Percentiles rank a stretch among this genome's conserved stretches.
Conservation (phyloP, 208 protist species). For the Leishmania gerbilli region DNA sequence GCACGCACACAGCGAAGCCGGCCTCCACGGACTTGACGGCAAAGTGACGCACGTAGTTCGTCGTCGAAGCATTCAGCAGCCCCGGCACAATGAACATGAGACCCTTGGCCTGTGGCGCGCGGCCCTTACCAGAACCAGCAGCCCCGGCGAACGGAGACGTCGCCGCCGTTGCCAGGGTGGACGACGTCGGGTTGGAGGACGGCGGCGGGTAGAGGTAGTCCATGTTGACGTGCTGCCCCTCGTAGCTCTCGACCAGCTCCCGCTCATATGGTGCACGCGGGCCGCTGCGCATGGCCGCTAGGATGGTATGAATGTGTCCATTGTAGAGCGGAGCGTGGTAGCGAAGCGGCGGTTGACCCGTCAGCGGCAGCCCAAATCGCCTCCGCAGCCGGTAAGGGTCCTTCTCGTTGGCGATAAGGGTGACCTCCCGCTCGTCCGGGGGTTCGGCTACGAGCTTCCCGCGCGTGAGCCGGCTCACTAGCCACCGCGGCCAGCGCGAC, state of each 20-base stretch:
- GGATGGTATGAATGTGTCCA: conserved; percentile 52
- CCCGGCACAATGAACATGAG: conserved; percentile 69
- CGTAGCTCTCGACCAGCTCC: conserved; percentile 35
- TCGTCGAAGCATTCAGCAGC: conserved; percentile 43
- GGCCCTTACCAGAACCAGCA: neutral
- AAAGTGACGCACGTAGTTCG: conserved; percentile 54
- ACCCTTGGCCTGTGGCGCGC: conserved; percentile 22
- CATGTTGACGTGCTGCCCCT: conserved; percentile 48
- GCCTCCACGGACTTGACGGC: neutral
- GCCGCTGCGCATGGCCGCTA: conserved; percentile 29
- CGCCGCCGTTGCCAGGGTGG: neutral
- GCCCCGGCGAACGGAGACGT: neutral
- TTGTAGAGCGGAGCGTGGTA: conserved; percentile 59
- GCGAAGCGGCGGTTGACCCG: conserved; percentile 15
- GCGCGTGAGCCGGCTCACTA: conserved; percentile 16
- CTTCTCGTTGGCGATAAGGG: conserved; percentile 11
- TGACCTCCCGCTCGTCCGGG: conserved; percentile 24
- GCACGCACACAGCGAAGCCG: conserved; percentile 37
- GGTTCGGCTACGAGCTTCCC: neutral
- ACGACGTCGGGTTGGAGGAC: neutral
- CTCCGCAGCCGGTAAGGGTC: conserved; percentile 23
- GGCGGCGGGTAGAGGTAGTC: conserved; percentile 40
- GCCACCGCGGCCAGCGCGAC: conserved; percentile 22
- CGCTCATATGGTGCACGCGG: conserved; percentile 34
- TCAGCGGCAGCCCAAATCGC: conserved; percentile 23